phyloP scores from a whole-genome alignment of 371 early-diverging fungal species.

The Syncephalastrum monosporum region DNA sequence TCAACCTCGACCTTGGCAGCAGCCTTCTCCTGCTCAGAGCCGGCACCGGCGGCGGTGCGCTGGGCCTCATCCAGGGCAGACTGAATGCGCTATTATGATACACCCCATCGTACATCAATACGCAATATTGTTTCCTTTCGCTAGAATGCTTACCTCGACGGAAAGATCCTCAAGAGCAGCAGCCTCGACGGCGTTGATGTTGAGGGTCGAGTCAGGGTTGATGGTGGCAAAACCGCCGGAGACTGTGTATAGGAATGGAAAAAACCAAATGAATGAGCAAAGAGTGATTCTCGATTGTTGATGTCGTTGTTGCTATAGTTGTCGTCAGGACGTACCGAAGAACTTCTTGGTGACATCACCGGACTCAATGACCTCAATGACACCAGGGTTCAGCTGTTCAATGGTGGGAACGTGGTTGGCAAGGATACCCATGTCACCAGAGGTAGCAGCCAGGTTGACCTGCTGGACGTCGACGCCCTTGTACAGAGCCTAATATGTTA shows the following conservation, averaged over 20 bases:
- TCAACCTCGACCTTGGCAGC: conserved; percentile 88
- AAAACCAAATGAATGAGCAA: neutral
- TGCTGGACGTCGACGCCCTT: conserved; percentile 81
- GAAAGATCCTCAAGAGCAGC: conserved; percentile 87
- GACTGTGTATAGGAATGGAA: conserved; percentile 50
- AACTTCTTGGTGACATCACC: conserved; percentile 84
- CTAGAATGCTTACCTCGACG: conserved; percentile 51
- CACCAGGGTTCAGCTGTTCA: conserved; percentile 94
- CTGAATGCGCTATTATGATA: conserved; percentile 64
- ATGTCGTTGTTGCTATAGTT: neutral
- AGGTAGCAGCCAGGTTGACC: conserved; percentile 92
- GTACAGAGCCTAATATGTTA: conserved; percentile 58
- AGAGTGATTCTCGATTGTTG: neutral
- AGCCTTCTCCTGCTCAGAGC: conserved; percentile 80
- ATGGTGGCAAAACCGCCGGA: conserved; percentile 96
- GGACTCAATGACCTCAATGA: conserved; percentile 81
- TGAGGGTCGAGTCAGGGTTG: conserved; percentile 94
- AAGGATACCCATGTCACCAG: conserved; percentile 98
- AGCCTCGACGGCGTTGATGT: conserved; percentile 98
- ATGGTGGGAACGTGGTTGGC: conserved; percentile 97
- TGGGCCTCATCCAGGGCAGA: conserved; percentile 84
- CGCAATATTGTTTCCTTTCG: neutral
- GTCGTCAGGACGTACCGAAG: conserved; percentile 68
- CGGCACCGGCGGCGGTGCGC: conserved; percentile 55
- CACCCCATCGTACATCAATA: conserved; percentile 7